These are phyloP conservation scores for Carpinus viminea DNA, from an alignment of 306 rosid species.

Conservation along the genomic window DNA sequence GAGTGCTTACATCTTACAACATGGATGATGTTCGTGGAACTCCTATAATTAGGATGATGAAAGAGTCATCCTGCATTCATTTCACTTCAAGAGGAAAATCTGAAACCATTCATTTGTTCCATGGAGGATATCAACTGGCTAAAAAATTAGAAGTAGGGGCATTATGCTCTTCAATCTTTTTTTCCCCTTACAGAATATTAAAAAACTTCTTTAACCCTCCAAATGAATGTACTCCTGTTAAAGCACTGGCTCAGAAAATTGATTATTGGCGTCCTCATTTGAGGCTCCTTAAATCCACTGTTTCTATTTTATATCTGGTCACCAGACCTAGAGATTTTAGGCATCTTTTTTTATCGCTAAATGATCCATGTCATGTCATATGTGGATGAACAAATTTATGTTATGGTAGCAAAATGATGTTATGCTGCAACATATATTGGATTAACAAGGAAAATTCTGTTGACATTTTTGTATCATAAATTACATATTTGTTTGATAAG, in stretches of 20 bases:
- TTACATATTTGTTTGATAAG: constrained; percentile 14
- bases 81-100: neutral
- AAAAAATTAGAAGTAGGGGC: neutral
- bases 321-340: neutral
- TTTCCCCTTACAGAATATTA: neutral
- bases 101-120: neutral
- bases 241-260: neutral
- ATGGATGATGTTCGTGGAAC: neutral
- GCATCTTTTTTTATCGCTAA: neutral
- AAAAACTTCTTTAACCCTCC: neutral
- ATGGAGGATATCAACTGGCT: neutral
- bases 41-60: neutral
- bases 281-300: neutral
- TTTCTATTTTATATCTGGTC: neutral
- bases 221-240: neutral
- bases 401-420: neutral
- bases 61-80: neutral
- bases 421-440: constrained; percentile 3
- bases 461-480: neutral
- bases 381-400: neutral
- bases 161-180: neutral
- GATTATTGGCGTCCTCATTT: neutral
- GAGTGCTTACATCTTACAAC: neutral
- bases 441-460: constrained; percentile 8
- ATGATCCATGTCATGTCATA: neutral